Evolutionary conservation across 1,139 yeast genomes (phyloP).

Genomic region (Lodderomyces beijingensis): DNA sequence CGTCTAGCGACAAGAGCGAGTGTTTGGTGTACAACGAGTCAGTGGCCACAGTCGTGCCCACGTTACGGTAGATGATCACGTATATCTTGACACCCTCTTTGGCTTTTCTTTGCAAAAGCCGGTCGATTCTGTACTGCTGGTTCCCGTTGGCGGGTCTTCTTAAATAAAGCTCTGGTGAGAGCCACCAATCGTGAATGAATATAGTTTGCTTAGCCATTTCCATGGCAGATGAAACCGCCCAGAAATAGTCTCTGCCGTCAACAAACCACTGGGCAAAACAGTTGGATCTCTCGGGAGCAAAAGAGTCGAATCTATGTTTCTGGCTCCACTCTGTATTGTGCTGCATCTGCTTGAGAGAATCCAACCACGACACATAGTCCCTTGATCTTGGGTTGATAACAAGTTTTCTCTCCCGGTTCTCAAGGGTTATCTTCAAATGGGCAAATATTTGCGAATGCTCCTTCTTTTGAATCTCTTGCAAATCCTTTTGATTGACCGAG

Average conservation of each 20-base stretch:
- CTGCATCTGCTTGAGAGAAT: slow-evolving; percentile 68
- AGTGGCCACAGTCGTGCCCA: slow-evolving; percentile 87
- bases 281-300: slow-evolving; percentile 84
- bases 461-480: slow-evolving; percentile 4
- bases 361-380: slow-evolving; percentile 73
- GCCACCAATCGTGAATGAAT: slow-evolving; percentile 98
- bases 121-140: slow-evolving; percentile 89
- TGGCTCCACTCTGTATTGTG: slow-evolving; percentile 67
- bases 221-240: slow-evolving; percentile 92
- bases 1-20: slow-evolving; percentile 77
- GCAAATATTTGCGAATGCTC: slow-evolving; percentile 29
- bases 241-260: slow-evolving; percentile 92
- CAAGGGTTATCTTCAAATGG: slow-evolving; percentile 59
- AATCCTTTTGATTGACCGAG: slow-evolving; percentile 9
- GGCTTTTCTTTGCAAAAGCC: slow-evolving; percentile 84
- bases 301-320: slow-evolving; percentile 74
- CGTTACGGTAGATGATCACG: slow-evolving; percentile 91
- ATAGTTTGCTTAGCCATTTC: slow-evolving; percentile 93
- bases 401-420: slow-evolving; percentile 74
- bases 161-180: slow-evolving; percentile 87
- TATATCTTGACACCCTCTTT: slow-evolving; percentile 89
- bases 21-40: slow-evolving; percentile 95
- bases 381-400: slow-evolving; percentile 70
- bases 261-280: slow-evolving; percentile 96
- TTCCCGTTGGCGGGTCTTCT: slow-evolving; percentile 94